Percentiles rank a stretch among this genome's conserved stretches.
phyloP scores from a whole-genome alignment of 148 eudicot species.

The Rhododendron mucronatum region DNA sequence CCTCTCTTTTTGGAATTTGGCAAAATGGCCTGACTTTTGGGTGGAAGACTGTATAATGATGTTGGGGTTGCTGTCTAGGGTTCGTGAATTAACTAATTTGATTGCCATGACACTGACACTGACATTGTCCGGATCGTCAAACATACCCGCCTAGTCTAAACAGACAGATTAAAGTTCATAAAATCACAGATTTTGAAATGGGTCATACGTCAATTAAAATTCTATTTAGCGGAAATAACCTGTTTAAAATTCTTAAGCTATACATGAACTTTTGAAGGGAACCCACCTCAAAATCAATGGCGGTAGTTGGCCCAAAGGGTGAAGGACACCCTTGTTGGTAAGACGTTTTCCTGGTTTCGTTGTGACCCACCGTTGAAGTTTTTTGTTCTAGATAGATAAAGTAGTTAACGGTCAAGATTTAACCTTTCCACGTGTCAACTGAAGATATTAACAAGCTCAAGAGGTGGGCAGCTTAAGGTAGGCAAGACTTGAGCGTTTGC shows the following conservation, averaged over 20 bases:
- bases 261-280: too few relatives aligned
- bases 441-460: background rate
- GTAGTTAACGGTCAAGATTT: background rate
- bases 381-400: background rate
- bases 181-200: background rate
- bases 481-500: background rate
- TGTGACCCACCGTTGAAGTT: background rate
- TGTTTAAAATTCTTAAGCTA: too few relatives aligned
- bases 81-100: background rate
- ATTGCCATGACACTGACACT: too few relatives aligned
- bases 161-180: background rate
- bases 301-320: background rate
- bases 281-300: background rate
- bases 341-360: background rate
- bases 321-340: background rate
- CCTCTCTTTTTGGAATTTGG: too few relatives aligned
- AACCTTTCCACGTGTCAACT: background rate
- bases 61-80: background rate
- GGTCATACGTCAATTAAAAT: too few relatives aligned
- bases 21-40: background rate
- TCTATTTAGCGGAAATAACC: too few relatives aligned
- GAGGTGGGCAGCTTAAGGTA: background rate
- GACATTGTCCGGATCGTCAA: too few relatives aligned
- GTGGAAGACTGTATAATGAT: too few relatives aligned
- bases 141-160: too few relatives aligned